Evolutionary conservation across 2,329 filamentous ascomycete genomes (phyloP).

Genomic region (Cladosporium sp.): DNA sequence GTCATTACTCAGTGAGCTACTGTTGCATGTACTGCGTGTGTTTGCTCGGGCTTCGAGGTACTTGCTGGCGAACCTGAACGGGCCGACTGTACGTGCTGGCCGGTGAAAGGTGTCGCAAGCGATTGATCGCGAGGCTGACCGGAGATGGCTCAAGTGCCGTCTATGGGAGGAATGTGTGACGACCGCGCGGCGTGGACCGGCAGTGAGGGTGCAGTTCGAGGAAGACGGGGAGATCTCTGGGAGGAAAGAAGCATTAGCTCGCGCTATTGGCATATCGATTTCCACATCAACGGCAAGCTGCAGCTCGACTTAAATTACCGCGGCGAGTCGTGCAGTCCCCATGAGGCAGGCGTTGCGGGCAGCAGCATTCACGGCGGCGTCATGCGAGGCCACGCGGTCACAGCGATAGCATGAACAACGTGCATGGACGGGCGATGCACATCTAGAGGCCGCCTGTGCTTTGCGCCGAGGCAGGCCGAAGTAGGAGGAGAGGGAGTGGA

Average conservation of each 20-base stretch:
- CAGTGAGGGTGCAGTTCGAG: conserved; percentile 7
- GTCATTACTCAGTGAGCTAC: conserved; percentile 31
- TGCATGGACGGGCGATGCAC: background rate
- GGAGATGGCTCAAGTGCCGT: conserved; percentile 2
- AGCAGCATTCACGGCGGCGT: conserved; percentile 6
- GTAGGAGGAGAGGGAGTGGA: background rate
- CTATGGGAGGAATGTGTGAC: background rate
- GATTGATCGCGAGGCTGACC: conserved; percentile 1
- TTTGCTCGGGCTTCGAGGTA: conserved; percentile 16
- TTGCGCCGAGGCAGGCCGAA: conserved; percentile 12
- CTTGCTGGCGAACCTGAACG: conserved; percentile 2
- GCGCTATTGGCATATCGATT: conserved; percentile 6
- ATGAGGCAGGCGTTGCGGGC: conserved; percentile 11
- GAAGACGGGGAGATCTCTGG: conserved; percentile 3
- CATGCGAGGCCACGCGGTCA: conserved; percentile 2
- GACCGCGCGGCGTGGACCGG: conserved; percentile 8
- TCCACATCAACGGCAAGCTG: conserved; percentile 14
- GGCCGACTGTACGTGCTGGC: conserved; percentile 2
- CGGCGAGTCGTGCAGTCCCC: conserved; percentile 11
- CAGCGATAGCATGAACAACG: conserved; percentile 1
- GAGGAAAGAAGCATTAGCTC: conserved; percentile 11
- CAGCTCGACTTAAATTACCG: conserved; percentile 15
- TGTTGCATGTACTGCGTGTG: conserved; percentile 26
- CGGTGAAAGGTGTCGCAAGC: background rate
- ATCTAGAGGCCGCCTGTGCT: background rate